A percentile compares a stretch with the other conserved stretches of the same genome.
phyloP scores from a whole-genome alignment of 768 basidiomycete species.

The Hygrophoropsis aurantiaca region DNA sequence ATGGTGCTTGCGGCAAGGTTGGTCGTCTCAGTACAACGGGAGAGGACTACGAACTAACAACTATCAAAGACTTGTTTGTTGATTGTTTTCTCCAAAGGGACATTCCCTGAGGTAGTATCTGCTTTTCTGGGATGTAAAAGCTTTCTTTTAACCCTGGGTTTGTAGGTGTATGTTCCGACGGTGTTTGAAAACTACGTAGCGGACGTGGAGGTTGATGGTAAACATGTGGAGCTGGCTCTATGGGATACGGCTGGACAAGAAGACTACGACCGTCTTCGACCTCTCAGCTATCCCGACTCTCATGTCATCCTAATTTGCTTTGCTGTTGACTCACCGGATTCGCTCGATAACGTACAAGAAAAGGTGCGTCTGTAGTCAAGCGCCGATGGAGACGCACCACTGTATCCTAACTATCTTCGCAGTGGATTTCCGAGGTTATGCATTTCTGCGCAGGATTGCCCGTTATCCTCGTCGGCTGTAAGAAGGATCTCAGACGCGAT shows the following conservation, averaged over 20 bases:
- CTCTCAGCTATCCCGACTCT: slow-evolving; percentile 98
- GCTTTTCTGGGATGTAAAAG: not conserved
- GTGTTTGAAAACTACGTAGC: slow-evolving; percentile 99
- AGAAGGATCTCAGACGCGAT: slow-evolving; percentile 97
- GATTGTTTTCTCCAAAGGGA: slow-evolving; percentile 96
- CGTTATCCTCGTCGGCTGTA: slow-evolving; percentile 97
- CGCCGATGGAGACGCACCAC: slow-evolving; percentile 1
- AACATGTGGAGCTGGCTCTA: slow-evolving; percentile 96
- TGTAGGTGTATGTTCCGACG: slow-evolving; percentile 96
- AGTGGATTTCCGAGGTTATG: slow-evolving; percentile 99
- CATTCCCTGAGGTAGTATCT: slow-evolving; percentile 83
- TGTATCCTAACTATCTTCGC: slow-evolving; percentile 9
- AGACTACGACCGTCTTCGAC: slow-evolving; percentile 97
- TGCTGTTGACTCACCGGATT: slow-evolving; percentile 96
- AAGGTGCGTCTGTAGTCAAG: slow-evolving; percentile 63
- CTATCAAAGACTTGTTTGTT: slow-evolving; percentile 78
- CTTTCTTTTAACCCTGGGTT: not conserved
- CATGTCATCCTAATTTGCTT: slow-evolving; percentile 99
- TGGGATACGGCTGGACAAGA: slow-evolving; percentile 99
- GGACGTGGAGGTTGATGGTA: slow-evolving; percentile 97
- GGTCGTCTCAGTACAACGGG: slow-evolving; percentile 8
- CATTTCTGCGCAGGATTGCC: slow-evolving; percentile 95
- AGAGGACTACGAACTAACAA: slow-evolving; percentile 11
- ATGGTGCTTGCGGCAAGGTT: slow-evolving; percentile 96
- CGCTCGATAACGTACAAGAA: slow-evolving; percentile 99